Base-by-base conservation (phyloP, 2,329 filamentous ascomycete species). In the Diaporthe nobilis region DNA sequence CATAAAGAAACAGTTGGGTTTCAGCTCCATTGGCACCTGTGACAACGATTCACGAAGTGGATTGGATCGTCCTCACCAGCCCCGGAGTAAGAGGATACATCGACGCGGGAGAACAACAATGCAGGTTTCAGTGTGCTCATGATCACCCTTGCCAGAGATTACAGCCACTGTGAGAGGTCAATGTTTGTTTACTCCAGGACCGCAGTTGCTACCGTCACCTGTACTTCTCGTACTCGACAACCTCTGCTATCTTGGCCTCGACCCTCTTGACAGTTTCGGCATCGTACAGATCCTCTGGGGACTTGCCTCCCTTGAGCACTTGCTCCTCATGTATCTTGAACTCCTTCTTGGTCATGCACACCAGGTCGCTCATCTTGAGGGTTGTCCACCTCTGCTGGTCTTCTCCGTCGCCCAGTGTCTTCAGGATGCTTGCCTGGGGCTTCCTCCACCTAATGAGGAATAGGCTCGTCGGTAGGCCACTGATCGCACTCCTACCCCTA, bases 321-420 rank as follows among this genome's bases (percentile, higher is more conserved):
- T 95, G 88, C 82, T 92, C 94, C 82, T 97, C 94, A 83, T 99
- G 97, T 75, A 90, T 88, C 22, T 88, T 85, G 4, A 94, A 94
- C 84, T 98, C 96, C 77, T 98, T 96, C 83, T 96, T 98, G 1
- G 96, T 98, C 94, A 98, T 95, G 80, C 94, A 94, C 0, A 98
- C 95, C 76, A 98, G 82, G 61, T 98, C 93, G 39, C 89, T 88
- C 79, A 96, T 84, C 44, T 88, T 84, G 6, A 98, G 79, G 3
- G 88, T 90, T n/a, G 94, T 92, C 61, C 89, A 92, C 81, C 94
- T 97, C 83, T 98, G 96, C 31, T 92, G 91, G n/a, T 92, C 89
- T 55, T 91, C 90, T 44, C 88, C 89, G 72, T 90, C 87, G 57
- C 95, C 93, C 20, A 95, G 87, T 20, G 84, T 85, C 63, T 89